Evolutionary conservation across 306 rosid species (phyloP), one percentile per base, ranked within the genome.

Genomic region (Vigna reflexopilosa): DNA sequence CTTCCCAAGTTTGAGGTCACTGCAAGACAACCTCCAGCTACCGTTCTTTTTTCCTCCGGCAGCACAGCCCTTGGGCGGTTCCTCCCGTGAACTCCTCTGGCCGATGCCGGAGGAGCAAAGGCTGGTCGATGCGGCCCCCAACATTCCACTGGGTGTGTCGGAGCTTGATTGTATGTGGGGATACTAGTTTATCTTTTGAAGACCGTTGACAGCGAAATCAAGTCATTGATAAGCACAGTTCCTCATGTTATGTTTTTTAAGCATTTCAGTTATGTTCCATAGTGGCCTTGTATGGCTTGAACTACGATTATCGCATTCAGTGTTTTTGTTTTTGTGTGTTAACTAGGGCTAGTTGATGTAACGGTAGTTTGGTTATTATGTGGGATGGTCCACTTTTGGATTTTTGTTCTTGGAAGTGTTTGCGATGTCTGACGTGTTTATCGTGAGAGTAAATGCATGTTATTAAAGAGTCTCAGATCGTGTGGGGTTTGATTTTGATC

Each of bases 131-230:
- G 73, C 66, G 30, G 83, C 73, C 15, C 4, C 59, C 1, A 34
- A 32, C 57, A 32, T 81, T 77, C 58, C 69, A 6, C 6, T 89
- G 48, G 89, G 82, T 12, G 59, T 88, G 17, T 56, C 93, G 4
- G 97, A 93, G 78, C 88, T 89, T 13, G 97, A 91, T 70, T 90
- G 93, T 88, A 87, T 93, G 98, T 96, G 99, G 99, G 82, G 88
- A 9, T 93, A 85, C 68, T 61, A 15, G n/a, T 1, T 32, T 0
- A 6, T 28, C 42, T 30, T 2, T 2, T 14, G 67, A 15, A 7
- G 67, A 7, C 20, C 15, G 32, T 61, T 0, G 7, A 6, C 42
- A 38, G 32, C 4, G n/a, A n/a, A 2, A 10, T 14, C 2, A 40
- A 9, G 78, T 28, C 38, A 34, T 78, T 3, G 2, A 17, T 49